Evolutionary conservation across 257 asterid genomes (phyloP).

Genomic region (Salvia rosmarinus): DNA sequence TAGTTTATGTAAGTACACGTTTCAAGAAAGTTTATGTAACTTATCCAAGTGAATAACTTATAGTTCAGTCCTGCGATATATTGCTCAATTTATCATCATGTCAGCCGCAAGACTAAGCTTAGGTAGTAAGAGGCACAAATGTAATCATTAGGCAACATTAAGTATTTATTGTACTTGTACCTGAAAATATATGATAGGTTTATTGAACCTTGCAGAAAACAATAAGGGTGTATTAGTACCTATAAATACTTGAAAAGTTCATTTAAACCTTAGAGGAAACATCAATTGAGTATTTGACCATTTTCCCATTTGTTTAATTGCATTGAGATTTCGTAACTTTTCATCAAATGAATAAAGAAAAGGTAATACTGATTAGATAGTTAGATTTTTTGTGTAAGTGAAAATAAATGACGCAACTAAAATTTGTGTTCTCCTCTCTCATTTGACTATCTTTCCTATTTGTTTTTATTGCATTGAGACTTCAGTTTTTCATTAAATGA

Average conservation of each 20-base stretch:
- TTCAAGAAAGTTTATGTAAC: neutral
- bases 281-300: neutral
- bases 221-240: neutral
- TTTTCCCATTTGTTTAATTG: slow-evolving; percentile 3
- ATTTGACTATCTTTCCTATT: no score
- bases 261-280: neutral
- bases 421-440: no score
- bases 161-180: neutral
- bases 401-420: neutral
- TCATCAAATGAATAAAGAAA: neutral
- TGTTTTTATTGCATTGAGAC: neutral
- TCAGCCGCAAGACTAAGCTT: neutral
- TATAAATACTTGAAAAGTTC: neutral
- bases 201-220: neutral
- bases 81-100: neutral
- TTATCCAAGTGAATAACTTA: neutral
- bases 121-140: neutral
- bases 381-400: neutral
- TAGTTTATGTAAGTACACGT: neutral
- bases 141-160: neutral
- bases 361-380: slow-evolving; percentile 5
- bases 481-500: neutral
- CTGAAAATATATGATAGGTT: neutral
- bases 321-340: neutral
- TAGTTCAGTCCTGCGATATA: neutral